Evolutionary conservation across 208 protist species (phyloP).

Genomic region (Trichomonas vaginalis): DNA sequence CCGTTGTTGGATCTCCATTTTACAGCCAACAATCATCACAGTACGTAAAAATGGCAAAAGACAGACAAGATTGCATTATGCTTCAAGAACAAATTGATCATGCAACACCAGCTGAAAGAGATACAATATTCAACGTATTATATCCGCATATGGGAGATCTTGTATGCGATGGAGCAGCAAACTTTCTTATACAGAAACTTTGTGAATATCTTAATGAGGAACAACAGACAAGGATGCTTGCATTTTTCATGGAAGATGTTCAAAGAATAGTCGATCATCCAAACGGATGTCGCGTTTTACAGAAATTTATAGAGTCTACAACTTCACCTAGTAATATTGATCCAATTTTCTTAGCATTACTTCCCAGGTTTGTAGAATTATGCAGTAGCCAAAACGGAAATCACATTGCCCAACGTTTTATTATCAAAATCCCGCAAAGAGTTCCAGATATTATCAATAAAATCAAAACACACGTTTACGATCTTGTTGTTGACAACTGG

Average conservation of each 20-base stretch:
- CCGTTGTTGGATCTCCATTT: neutral
- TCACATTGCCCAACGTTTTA: slow-evolving; percentile 11
- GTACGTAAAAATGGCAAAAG: neutral
- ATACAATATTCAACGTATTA: neutral
- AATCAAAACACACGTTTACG: neutral
- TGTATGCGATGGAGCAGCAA: neutral
- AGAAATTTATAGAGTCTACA: neutral
- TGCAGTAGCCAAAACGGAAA: slow-evolving; percentile 12
- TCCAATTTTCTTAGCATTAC: neutral
- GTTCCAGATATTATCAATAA: neutral
- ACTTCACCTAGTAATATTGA: neutral
- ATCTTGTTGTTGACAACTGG: neutral
- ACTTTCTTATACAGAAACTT: slow-evolving; percentile 2
- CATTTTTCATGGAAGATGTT: neutral
- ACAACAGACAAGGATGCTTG: neutral
- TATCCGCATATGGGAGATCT: neutral
- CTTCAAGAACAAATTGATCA: neutral
- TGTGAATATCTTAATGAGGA: neutral
- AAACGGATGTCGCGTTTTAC: neutral
- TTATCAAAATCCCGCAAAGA: neutral
- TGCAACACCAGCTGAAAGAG: neutral
- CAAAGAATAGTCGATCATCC: neutral
- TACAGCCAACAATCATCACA: neutral
- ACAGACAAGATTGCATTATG: neutral
- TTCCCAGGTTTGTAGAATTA: neutral